These are phyloP conservation scores for Calonectria ilicicola DNA, from an alignment of 2,329 filamentous ascomycete species.

Conservation along the genomic window DNA sequence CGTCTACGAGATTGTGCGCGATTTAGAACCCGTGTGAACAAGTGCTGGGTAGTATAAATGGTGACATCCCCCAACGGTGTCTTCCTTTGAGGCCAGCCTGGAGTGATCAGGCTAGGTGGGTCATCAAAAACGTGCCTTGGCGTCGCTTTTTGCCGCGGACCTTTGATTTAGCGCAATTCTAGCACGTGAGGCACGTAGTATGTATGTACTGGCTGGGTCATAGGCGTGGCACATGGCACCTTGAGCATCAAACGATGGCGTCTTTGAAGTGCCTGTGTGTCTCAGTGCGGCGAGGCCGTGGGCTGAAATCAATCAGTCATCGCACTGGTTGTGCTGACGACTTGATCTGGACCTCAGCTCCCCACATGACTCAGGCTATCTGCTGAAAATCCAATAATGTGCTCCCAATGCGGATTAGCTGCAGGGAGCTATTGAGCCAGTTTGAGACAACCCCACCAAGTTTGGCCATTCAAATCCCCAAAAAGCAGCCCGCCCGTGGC, in stretches of 20 bases:
- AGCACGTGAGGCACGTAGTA: not conserved
- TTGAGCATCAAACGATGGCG: not conserved
- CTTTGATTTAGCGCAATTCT: not conserved
- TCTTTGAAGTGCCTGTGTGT: not conserved
- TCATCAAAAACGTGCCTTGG: no score
- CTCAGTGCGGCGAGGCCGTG: not conserved
- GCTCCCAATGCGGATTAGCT: not conserved
- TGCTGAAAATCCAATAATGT: not conserved
- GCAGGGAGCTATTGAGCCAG: not conserved
- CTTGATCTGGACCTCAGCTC: constrained; percentile 10
- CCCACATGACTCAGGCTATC: not conserved
- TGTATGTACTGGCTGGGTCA: not conserved
- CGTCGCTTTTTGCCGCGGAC: no score
- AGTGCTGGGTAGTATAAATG: not conserved
- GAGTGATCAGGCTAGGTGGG: no score
- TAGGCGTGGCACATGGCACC: not conserved
- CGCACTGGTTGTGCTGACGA: constrained; percentile 1
- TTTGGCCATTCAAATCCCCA: constrained; percentile 2
- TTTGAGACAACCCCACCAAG: not conserved
- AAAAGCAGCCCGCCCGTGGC: not conserved
- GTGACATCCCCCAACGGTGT: not conserved
- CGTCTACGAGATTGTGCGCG: not conserved
- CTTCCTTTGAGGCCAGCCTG: not conserved
- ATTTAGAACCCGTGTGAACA: not conserved
- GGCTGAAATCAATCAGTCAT: not conserved